Conservation (phyloP, 768 basidiomycete genomes). For the Tylopilus rubrobrunneus region DNA sequence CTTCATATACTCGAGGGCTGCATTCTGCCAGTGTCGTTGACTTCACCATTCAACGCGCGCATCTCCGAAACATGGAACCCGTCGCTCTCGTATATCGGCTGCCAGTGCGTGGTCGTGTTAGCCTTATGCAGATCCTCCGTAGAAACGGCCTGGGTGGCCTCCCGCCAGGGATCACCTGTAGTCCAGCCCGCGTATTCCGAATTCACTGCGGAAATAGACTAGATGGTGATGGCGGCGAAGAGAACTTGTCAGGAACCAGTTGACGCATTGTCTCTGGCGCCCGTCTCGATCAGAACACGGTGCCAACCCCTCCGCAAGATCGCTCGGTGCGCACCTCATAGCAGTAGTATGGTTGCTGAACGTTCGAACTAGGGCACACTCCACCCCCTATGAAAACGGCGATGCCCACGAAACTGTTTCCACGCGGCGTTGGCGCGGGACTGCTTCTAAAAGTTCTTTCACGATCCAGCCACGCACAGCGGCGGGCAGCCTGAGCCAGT, state of each 20-base stretch:
- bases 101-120: slow-evolving; percentile 48
- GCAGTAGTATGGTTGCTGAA: slow-evolving; percentile 26
- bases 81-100: slow-evolving; percentile 55
- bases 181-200: slow-evolving; percentile 56
- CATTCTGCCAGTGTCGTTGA: slow-evolving; percentile 54
- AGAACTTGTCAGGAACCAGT: slow-evolving; percentile 64
- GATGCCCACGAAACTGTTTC: slow-evolving; percentile 59
- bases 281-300: background rate
- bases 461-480: slow-evolving; percentile 61
- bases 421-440: slow-evolving; percentile 65
- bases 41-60: slow-evolving; percentile 33
- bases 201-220: slow-evolving; percentile 42
- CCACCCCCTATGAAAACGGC: slow-evolving; percentile 32
- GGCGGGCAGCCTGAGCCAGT: slow-evolving; percentile 44
- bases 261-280: slow-evolving; percentile 63
- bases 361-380: too few species aligned
- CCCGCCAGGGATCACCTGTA: slow-evolving; percentile 72
- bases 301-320: accelerated
- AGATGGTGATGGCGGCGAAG: slow-evolving; percentile 42
- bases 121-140: slow-evolving; percentile 42
- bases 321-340: slow-evolving; percentile 25
- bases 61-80: slow-evolving; percentile 73
- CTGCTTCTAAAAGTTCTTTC: slow-evolving; percentile 59
- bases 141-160: slow-evolving; percentile 65
- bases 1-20: slow-evolving; percentile 50